These are phyloP conservation scores for Sporodiniella umbellata DNA, from an alignment of 371 early-diverging fungal genomes.

Conservation along the genomic window DNA sequence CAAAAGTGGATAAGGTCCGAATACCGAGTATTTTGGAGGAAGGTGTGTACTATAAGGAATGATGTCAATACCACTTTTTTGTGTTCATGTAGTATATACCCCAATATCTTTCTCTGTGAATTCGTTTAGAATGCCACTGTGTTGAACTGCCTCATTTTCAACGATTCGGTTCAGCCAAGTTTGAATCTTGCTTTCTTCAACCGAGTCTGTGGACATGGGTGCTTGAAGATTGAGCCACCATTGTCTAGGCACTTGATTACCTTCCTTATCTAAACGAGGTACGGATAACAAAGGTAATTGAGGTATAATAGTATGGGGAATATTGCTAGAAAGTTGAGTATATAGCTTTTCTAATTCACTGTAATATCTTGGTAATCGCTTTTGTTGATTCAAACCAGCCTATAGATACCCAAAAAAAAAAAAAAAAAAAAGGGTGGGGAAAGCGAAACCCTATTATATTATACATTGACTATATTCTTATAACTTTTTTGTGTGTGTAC, in stretches of 20 bases:
- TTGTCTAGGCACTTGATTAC: constrained; percentile 19
- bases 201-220: constrained; percentile 3
- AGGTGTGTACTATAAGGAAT: constrained; percentile 16
- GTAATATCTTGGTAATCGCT: constrained; percentile 42
- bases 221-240: constrained; percentile 33
- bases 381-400: constrained; percentile 37
- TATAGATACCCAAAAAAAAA: too few relatives aligned
- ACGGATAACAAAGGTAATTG: constrained; percentile 32
- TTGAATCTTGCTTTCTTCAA: constrained; percentile 21
- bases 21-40: neutral
- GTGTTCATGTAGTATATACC: constrained; percentile 21
- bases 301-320: constrained; percentile 38
- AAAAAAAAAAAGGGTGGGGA: too few relatives aligned
- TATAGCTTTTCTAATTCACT: constrained; percentile 37
- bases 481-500: too few relatives aligned
- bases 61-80: neutral
- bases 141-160: constrained; percentile 23
- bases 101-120: constrained; percentile 49
- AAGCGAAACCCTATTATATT: too few relatives aligned
- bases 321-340: constrained; percentile 22
- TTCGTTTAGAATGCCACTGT: constrained; percentile 37
- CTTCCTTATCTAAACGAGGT: constrained; percentile 31
- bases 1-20: constrained; percentile 7
- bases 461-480: neutral
- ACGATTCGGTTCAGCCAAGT: constrained; percentile 37